A percentile compares a stretch with the other conserved stretches of the same genome.
Evolutionary conservation across 306 rosid genomes (phyloP).

Genomic region (Cercis canadensis): DNA sequence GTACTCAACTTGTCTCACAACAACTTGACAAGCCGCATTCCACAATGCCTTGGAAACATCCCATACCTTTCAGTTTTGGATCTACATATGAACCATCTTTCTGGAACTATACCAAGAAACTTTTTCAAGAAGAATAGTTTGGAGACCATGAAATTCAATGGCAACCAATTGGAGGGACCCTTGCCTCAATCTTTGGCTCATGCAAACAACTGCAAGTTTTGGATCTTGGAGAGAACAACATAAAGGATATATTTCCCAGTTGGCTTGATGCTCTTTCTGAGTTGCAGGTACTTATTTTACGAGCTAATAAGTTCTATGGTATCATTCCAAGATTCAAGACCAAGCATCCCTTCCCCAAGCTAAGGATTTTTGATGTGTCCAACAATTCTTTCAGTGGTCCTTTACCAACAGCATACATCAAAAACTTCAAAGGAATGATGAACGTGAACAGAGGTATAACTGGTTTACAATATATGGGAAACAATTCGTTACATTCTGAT

Average conservation of each 20-base stretch:
- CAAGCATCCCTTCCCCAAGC: constrained; percentile 14
- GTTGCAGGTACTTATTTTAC: constrained; percentile 43
- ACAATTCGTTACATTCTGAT: not conserved
- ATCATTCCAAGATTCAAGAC: not conserved
- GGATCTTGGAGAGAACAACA: constrained; percentile 46
- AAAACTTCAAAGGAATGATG: too few relatives aligned
- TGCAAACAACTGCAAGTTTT: constrained; percentile 32
- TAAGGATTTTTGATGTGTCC: constrained; percentile 42
- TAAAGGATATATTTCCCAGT: too few relatives aligned
- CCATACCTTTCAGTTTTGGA: constrained; percentile 27
- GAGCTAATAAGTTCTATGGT: constrained; percentile 51
- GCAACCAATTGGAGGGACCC: constrained; percentile 44
- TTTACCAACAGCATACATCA: too few relatives aligned
- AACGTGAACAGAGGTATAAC: not conserved
- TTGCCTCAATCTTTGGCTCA: constrained; percentile 29
- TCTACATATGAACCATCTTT: constrained; percentile 37
- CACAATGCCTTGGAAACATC: constrained; percentile 33
- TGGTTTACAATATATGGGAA: not conserved
- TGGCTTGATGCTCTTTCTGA: constrained; percentile 41
- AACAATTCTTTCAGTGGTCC: too few relatives aligned
- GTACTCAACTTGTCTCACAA: constrained; percentile 18
- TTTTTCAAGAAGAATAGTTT: not conserved
- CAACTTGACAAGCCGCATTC: too few relatives aligned
- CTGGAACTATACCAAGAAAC: constrained; percentile 20
- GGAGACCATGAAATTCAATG: constrained; percentile 31